Conservation (phyloP, 805 yeast species). For the Saturnispora saitoi region DNA sequence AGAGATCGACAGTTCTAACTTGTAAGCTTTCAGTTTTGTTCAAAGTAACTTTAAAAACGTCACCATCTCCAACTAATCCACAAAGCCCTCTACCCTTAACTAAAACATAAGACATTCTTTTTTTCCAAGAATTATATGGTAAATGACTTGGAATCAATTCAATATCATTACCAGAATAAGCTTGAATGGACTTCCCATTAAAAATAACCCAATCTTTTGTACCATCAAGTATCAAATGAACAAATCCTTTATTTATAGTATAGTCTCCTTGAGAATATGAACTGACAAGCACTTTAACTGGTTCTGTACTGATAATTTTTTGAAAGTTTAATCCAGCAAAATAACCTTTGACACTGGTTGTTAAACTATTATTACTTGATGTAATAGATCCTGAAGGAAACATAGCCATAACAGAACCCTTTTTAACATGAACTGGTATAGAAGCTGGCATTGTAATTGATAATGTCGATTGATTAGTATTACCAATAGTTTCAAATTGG, state of each 20-base stretch:
- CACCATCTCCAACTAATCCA: conserved; percentile 47
- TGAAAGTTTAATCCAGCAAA: conserved; percentile 36
- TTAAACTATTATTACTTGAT: conserved; percentile 15
- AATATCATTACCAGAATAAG: conserved; percentile 39
- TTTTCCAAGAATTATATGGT: conserved; percentile 33
- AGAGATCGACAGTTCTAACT: conserved; percentile 36
- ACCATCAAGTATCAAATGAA: conserved; percentile 45
- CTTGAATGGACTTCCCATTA: conserved; percentile 38
- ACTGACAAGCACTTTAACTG: conserved; percentile 37
- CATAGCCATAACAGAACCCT: conserved; percentile 43
- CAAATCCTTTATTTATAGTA: conserved; percentile 32
- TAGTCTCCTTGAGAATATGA: conserved; percentile 24
- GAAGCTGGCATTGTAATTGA: conserved; percentile 52
- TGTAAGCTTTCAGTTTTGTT: conserved; percentile 39
- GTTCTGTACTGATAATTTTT: conserved; percentile 38
- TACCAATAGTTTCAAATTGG: conserved; percentile 37
- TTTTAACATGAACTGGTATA: conserved; percentile 40
- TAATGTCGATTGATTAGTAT: conserved; percentile 37
- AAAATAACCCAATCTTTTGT: conserved; percentile 55
- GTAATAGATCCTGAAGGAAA: conserved; percentile 21
- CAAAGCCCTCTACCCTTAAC: conserved; percentile 51
- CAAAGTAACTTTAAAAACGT: conserved; percentile 40
- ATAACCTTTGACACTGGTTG: conserved; percentile 15
- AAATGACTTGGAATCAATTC: conserved; percentile 14
- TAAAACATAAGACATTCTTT: conserved; percentile 36